These are phyloP conservation scores for Saccharomyces hybrid DNA, from an alignment of 1,139 yeast species.

Conservation along the genomic window DNA sequence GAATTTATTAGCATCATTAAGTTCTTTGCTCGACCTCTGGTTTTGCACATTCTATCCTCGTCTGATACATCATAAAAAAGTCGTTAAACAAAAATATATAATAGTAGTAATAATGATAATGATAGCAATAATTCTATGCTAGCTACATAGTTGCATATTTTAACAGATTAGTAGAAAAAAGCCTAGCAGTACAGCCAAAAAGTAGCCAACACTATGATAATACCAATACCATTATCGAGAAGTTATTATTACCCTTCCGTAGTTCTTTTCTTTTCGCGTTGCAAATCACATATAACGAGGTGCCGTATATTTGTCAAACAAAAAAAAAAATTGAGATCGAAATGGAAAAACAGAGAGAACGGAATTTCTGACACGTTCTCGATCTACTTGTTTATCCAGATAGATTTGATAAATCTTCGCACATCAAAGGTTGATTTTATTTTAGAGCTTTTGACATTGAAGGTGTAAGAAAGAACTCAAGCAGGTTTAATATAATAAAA, in stretches of 20 bases:
- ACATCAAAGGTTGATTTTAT: background rate
- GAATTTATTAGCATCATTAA: background rate
- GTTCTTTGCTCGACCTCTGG: background rate
- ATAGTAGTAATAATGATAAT: background rate
- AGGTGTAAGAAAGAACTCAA: background rate
- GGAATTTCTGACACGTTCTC: background rate
- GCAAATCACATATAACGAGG: slow-evolving; percentile 1
- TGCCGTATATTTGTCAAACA: background rate
- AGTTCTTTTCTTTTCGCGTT: background rate
- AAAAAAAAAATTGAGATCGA: background rate
- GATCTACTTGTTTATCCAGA: background rate
- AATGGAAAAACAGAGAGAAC: background rate
- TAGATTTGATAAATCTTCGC: background rate
- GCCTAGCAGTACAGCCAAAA: background rate
- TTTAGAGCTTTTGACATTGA: background rate
- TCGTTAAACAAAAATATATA: background rate
- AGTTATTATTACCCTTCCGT: background rate
- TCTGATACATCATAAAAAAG: background rate
- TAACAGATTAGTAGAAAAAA: background rate
- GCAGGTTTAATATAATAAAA: slow-evolving; percentile 2
- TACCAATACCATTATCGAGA: too few relatives aligned
- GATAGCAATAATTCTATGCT: background rate
- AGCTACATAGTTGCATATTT: background rate
- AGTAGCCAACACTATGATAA: background rate
- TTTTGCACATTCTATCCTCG: background rate